Conservation (phyloP, 768 basidiomycete species). For the Suillus clintonianus region DNA sequence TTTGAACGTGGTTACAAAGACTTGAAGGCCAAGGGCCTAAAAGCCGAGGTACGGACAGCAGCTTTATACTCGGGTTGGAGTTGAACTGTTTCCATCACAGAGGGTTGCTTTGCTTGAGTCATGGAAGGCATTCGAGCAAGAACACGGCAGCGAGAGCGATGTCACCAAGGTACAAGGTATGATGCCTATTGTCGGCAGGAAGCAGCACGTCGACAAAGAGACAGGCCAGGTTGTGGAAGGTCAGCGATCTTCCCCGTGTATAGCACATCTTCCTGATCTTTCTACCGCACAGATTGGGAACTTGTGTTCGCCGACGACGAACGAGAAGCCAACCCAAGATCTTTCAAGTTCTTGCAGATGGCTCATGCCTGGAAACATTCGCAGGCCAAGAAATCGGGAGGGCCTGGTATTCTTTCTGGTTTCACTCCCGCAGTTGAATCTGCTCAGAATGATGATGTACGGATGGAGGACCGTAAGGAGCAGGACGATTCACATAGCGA, state of each 20-base stretch:
- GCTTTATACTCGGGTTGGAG: background rate
- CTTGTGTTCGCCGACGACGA: constrained; percentile 97
- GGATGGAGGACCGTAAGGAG: constrained; percentile 20
- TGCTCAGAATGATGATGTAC: constrained; percentile 18
- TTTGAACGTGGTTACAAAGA: constrained; percentile 90
- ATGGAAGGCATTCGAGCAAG: constrained; percentile 93
- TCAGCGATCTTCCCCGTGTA: constrained; percentile 31
- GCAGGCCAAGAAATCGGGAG: constrained; percentile 44
- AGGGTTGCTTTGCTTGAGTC: constrained; percentile 90
- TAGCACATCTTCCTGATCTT: constrained; percentile 2
- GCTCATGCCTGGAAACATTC: constrained; percentile 87
- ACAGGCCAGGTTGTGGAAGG: constrained; percentile 89
- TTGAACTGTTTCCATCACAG: constrained; percentile 39
- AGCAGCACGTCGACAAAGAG: constrained; percentile 79
- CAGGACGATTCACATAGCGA: constrained; percentile 46
- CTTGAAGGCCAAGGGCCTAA: constrained; percentile 76
- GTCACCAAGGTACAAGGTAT: constrained; percentile 83
- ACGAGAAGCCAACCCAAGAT: constrained; percentile 86
- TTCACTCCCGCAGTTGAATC: constrained; percentile 41
- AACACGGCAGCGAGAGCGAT: constrained; percentile 71
- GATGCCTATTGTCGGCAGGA: constrained; percentile 91
- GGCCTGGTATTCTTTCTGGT: constrained; percentile 42
- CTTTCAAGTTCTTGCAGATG: constrained; percentile 95
- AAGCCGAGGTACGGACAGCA: constrained; percentile 72
- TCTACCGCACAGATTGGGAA: constrained; percentile 79